These are phyloP conservation scores for Aspergillus carbonarius DNA, from an alignment of 2,329 filamentous ascomycete species.

Conservation along the genomic window DNA sequence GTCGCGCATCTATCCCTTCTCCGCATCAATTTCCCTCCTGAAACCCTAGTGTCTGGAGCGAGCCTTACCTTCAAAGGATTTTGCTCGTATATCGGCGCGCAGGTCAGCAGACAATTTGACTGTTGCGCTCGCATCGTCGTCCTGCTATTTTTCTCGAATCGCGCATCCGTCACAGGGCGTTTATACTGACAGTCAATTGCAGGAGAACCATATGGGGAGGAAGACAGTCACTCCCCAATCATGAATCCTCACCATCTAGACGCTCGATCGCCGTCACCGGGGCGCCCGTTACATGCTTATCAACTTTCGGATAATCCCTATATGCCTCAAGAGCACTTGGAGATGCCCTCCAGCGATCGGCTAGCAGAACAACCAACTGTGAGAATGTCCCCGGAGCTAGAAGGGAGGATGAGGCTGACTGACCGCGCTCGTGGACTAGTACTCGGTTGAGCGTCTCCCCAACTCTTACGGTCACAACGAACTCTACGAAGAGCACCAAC, in stretches of 20 bases:
- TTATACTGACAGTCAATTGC: slow-evolving; percentile 24
- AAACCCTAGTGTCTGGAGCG: slow-evolving; percentile 17
- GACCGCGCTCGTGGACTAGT: slow-evolving; percentile 43
- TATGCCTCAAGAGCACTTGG: slow-evolving; percentile 57
- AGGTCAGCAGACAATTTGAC: not conserved
- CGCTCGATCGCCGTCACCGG: slow-evolving; percentile 71
- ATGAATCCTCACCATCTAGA: slow-evolving; percentile 56
- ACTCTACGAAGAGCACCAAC: slow-evolving; percentile 57
- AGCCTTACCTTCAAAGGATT: not conserved
- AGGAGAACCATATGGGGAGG: slow-evolving; percentile 45
- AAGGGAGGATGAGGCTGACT: slow-evolving; percentile 10
- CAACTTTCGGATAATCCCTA: slow-evolving; percentile 80
- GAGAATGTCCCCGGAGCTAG: slow-evolving; percentile 34
- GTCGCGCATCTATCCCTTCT: slow-evolving; percentile 17
- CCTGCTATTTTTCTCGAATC: not conserved
- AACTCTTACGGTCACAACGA: slow-evolving; percentile 64
- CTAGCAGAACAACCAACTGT: slow-evolving; percentile 83
- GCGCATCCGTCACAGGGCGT: not conserved
- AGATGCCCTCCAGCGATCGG: slow-evolving; percentile 72
- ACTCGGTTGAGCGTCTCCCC: slow-evolving; percentile 68
- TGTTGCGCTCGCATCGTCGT: not conserved
- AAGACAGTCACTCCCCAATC: slow-evolving; percentile 40
- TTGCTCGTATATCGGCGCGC: not conserved
- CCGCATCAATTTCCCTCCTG: slow-evolving; percentile 21
- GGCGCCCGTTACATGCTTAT: slow-evolving; percentile 72